Base-by-base conservation (phyloP, 2,329 filamentous ascomycete species). In the Paramyrothecium roridum region DNA sequence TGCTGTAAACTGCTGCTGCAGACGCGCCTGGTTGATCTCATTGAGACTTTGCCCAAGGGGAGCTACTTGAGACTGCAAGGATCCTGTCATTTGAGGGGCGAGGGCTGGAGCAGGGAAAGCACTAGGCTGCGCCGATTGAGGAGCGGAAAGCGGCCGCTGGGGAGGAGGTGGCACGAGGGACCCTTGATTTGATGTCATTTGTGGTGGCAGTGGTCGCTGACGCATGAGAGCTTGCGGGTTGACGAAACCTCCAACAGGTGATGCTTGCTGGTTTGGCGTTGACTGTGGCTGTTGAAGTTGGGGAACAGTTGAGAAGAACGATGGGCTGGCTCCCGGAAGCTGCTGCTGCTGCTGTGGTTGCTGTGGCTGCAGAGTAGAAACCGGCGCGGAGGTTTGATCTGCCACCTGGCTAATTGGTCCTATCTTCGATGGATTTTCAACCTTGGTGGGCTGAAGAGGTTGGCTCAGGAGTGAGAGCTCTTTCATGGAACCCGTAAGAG, bases 31-130 rank as follows among this genome's bases (percentile, higher is more conserved):
- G 56, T 76, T 84, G 48, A 95, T 76, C 48, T 93, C 90, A 63
- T 86, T 82, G 62, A 96, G 70, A 69, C 87, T 93, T 70, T 93
- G 90, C 13, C 91, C 90, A 3, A 84, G 82, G 30, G 88, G 84
- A 26, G 89, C 88, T 54, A 90, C 78, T 59, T 85, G 85, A 12
- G 76, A 76, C 65, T 85, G 83, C 53, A 83, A 55, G 20, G 65
- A 79, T 10, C 93, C 92, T 6, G 95, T 97, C 71, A 93, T 83
- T 68, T 97, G 93, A 52, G 91, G 86, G 68, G 93, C 88, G 62
- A 97, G 74, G 17, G 90, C 86, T 51, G 90, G 85, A 19, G 88
- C 83, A 8, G 83, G 82, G 69, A 96, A 95, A 4, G 80, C 81
- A 70, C 82, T 92, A 48, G 86, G 85, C 67, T 89, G 88, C 51